Percentiles rank a stretch among this genome's conserved stretches.
phyloP scores from a whole-genome alignment of 306 rosid genomes.

The Calophaca sinica region DNA sequence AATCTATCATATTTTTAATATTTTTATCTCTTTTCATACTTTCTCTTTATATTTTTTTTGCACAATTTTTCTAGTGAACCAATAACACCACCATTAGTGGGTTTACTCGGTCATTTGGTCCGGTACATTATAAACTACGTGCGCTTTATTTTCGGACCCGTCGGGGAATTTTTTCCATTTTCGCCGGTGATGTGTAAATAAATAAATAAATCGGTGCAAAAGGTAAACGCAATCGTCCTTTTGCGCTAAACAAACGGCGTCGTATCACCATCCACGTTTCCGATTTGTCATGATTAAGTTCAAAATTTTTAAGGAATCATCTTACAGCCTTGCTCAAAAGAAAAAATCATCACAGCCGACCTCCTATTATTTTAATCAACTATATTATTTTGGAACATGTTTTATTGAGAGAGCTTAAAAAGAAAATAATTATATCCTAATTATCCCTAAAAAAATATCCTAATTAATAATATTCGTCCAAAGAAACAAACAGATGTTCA shows the following conservation, averaged over 20 bases:
- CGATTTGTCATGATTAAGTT: not conserved
- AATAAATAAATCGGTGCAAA: not conserved
- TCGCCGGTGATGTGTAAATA: conserved; percentile 19
- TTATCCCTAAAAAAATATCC: too few species aligned
- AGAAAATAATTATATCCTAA: not conserved
- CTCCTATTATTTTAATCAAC: not conserved
- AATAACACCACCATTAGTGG: too few species aligned
- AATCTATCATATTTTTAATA: too few species aligned
- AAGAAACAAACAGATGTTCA: not conserved
- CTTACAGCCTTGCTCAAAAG: too few species aligned
- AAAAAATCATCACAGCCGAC: conserved; percentile 2
- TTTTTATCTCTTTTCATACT: too few species aligned
- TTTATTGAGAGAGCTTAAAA: not conserved
- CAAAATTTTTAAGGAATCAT: too few species aligned
- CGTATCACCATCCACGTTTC: not conserved
- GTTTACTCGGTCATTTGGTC: conserved; percentile 13
- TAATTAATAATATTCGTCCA: not conserved
- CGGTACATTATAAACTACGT: not conserved
- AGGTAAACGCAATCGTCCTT: not conserved
- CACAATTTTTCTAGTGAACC: too few species aligned
- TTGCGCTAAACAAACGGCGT: not conserved
- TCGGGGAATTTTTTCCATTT: conserved; percentile 14
- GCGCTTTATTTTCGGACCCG: conserved; percentile 45
- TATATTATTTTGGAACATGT: not conserved
- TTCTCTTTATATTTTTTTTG: too few species aligned